These are phyloP conservation scores for Triadica sebifera DNA, from an alignment of 345 rosid genomes.

Conservation along the genomic window DNA sequence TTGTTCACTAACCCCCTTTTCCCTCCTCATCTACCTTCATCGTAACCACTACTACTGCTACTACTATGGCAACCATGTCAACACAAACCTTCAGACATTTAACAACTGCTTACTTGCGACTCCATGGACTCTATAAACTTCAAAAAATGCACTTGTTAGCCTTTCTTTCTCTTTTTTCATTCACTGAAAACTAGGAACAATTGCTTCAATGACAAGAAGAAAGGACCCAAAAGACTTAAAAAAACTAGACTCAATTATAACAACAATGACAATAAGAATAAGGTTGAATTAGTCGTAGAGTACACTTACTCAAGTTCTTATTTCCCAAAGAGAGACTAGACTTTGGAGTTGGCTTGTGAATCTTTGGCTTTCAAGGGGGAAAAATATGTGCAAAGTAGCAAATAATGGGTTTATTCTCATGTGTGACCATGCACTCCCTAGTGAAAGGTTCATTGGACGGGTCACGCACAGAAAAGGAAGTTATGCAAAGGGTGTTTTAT, in stretches of 20 bases:
- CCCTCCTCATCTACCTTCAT: not conserved
- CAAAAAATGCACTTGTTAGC: constrained; percentile 37
- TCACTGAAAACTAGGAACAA: constrained; percentile 27
- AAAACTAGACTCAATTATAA: constrained; percentile 7
- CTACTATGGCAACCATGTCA: constrained; percentile 38
- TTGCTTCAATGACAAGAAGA: constrained; percentile 12
- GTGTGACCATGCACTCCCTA: constrained; percentile 91
- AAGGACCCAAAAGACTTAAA: too few relatives aligned
- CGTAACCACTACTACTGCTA: not conserved
- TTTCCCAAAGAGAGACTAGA: constrained; percentile 79
- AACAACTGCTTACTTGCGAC: constrained; percentile 28
- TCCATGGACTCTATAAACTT: constrained; percentile 30
- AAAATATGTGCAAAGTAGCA: constrained; percentile 73
- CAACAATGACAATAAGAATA: not conserved
- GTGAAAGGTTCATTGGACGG: constrained; percentile 86
- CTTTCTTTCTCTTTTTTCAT: constrained; percentile 26
- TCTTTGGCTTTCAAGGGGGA: constrained; percentile 88
- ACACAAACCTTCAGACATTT: constrained; percentile 39
- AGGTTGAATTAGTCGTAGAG: not conserved
- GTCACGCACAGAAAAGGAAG: constrained; percentile 75
- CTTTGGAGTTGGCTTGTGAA: constrained; percentile 79
- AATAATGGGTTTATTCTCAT: constrained; percentile 80
- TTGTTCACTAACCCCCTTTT: not conserved
- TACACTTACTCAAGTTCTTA: constrained; percentile 30
- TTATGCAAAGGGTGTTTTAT: constrained; percentile 70